Percentiles rank a stretch among this genome's conserved stretches.
These are phyloP conservation scores for Candida takata DNA, from an alignment of 805 yeast species.

Conservation along the genomic window DNA sequence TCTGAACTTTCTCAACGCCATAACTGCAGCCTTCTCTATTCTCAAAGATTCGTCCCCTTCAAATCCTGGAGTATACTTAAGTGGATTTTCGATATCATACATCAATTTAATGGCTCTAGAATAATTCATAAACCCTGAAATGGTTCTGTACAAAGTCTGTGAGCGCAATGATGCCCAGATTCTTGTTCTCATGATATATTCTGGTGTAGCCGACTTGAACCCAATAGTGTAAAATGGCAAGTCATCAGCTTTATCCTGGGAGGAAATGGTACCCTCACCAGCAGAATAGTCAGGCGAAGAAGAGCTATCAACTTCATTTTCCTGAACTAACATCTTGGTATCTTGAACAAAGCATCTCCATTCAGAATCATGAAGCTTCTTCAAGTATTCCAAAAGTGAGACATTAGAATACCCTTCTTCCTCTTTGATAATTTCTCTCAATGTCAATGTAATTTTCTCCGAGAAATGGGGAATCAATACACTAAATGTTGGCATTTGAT, in stretches of 20 bases:
- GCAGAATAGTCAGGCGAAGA: conserved; percentile 14
- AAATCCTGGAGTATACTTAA: conserved; percentile 6
- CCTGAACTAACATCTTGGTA: conserved; percentile 50
- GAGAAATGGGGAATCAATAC: conserved; percentile 83
- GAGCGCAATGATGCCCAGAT: conserved; percentile 72
- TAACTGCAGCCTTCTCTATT: conserved; percentile 39
- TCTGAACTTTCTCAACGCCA: conserved; percentile 58
- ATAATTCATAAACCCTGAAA: conserved; percentile 71
- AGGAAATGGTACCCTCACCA: conserved; percentile 4
- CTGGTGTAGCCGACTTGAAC: conserved; percentile 53
- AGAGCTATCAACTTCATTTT: conserved; percentile 26
- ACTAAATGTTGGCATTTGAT: conserved; percentile 72
- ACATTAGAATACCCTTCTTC: conserved; percentile 53
- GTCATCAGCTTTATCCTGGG: conserved; percentile 32
- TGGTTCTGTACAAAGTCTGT: conserved; percentile 68
- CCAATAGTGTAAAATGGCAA: conserved; percentile 60
- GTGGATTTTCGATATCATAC: conserved; percentile 48
- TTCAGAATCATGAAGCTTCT: conserved; percentile 54
- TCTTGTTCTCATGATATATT: conserved; percentile 54
- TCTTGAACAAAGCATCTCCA: conserved; percentile 69
- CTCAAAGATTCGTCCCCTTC: conserved; percentile 29
- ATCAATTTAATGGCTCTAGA: conserved; percentile 60
- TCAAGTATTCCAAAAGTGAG: conserved; percentile 64
- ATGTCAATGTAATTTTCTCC: conserved; percentile 69
- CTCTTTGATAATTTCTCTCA: conserved; percentile 74